Base-by-base conservation (phyloP, 192 early-diverging fungal species). In the Globomyces pollinis-pini region DNA sequence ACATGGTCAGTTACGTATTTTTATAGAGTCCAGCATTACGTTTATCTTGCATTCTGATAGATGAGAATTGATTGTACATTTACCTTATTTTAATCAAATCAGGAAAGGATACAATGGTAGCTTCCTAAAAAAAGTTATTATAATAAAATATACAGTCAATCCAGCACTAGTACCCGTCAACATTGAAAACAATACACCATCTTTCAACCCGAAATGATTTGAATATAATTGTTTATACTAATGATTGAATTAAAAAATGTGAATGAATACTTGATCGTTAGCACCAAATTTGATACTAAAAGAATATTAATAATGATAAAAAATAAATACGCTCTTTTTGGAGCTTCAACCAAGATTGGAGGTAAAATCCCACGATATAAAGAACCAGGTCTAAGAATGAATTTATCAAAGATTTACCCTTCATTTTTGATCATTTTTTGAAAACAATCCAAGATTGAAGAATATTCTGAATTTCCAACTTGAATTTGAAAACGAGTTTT, bases 231-330 rank as follows among this genome's bases (percentile, higher is more conserved):
- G 81, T 20, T 44, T 53, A 65, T 78, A 78, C 60, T 74, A 56
- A 38, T 63, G 11, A 47, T 30, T 56, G 8, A 21, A 47, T 7
- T 0, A 26, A 26, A 47, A n/a, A 30, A 64, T 11, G 0, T 9
- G 16, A 16, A 16, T 11, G 8, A 13, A 29, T 89, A 91, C 65
- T 38, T 50, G 84, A 64, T 93, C 93, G 65, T 98, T 98, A 26
- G 92, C 84, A 3, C 89, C 87, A 78, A 98, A 98, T 72, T 98
- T 98, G 71, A 90, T 98, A n/a, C n/a, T n/a, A n/a, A n/a, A n/a
- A n/a, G n/a, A n/a, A n/a, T n/a, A n/a, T n/a, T n/a, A n/a, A n/a
- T 39, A 15, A n/a, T 39, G 20, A 15, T n/a, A n/a, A n/a, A n/a
- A n/a, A n/a, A n/a, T n/a, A n/a, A n/a, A n/a, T n/a, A n/a, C 18